Conservation (phyloP, 495 filamentous ascomycete species). For the Bacidia gigantensis region DNA sequence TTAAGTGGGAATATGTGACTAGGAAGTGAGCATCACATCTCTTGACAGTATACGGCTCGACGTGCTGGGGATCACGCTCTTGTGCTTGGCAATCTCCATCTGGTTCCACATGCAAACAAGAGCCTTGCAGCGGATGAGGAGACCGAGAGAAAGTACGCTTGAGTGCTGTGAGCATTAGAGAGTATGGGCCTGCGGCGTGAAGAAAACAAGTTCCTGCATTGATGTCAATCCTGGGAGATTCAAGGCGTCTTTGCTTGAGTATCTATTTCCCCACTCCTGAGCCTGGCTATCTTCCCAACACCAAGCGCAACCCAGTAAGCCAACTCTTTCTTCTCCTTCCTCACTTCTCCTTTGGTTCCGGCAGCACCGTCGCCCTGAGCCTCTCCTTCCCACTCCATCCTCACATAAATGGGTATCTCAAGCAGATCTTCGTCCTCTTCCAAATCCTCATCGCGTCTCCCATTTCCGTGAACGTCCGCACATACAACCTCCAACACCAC, state of each 20-base stretch:
- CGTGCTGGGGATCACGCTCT: too few relatives aligned
- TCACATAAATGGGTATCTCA: conserved; percentile 88
- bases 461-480: conserved; percentile 29
- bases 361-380: conserved; percentile 49
- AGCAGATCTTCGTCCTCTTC: conserved; percentile 76
- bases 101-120: too few relatives aligned
- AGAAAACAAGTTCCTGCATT: not conserved
- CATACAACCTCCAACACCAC: conserved; percentile 86
- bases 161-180: not conserved
- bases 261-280: not conserved
- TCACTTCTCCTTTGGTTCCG: conserved; percentile 27
- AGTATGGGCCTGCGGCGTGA: too few relatives aligned
- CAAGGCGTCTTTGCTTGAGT: not conserved
- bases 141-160: not conserved
- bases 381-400: conserved; percentile 83
- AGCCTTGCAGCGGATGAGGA: too few relatives aligned
- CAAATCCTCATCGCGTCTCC: conserved; percentile 23
- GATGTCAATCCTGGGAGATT: too few relatives aligned
- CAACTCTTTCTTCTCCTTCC: conserved; percentile 57
- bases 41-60: too few relatives aligned
- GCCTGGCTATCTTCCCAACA: conserved; percentile 54
- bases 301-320: conserved; percentile 93
- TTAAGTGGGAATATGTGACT: conserved; percentile 47
- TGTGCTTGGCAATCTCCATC: too few relatives aligned
- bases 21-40: too few relatives aligned